A percentile compares a stretch with the other conserved stretches of the same genome.
These are phyloP conservation scores for Xylariaceae sp. DNA, from an alignment of 2,329 filamentous ascomycete genomes.

Conservation along the genomic window DNA sequence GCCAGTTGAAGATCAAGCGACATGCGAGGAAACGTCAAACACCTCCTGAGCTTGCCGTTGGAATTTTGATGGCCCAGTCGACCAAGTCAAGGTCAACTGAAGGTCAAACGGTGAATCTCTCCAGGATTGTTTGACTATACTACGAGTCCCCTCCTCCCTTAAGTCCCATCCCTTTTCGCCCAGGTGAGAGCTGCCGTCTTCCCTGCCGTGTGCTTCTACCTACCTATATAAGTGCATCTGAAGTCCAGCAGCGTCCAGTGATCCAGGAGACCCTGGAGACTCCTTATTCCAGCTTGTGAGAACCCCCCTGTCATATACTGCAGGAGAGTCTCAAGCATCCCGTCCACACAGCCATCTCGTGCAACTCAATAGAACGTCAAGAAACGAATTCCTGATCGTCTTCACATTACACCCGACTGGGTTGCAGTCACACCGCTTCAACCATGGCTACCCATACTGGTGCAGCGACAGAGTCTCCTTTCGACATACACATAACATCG, in stretches of 20 bases:
- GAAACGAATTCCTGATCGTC: neutral
- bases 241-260: neutral
- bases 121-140: slow-evolving; percentile 16
- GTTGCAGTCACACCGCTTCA: neutral
- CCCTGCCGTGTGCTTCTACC: neutral
- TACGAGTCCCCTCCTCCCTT: slow-evolving; percentile 8
- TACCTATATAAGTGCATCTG: slow-evolving; percentile 1
- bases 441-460: slow-evolving; percentile 24
- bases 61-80: slow-evolving; percentile 1
- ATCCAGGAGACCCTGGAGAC: neutral
- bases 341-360: neutral
- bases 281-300: neutral
- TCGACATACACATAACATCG: slow-evolving; percentile 25
- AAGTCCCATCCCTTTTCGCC: neutral
- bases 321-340: neutral
- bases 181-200: neutral
- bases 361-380: neutral
- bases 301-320: neutral
- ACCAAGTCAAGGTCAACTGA: neutral
- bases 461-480: slow-evolving; percentile 20
- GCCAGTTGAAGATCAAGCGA: slow-evolving; percentile 21
- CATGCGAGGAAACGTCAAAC: slow-evolving; percentile 24
- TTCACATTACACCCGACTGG: neutral
- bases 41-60: slow-evolving; percentile 13
- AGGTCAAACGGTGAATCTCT: slow-evolving; percentile 6